Conservation (phyloP, 2,329 filamentous ascomycete species). For the Trichothecium roseum region DNA sequence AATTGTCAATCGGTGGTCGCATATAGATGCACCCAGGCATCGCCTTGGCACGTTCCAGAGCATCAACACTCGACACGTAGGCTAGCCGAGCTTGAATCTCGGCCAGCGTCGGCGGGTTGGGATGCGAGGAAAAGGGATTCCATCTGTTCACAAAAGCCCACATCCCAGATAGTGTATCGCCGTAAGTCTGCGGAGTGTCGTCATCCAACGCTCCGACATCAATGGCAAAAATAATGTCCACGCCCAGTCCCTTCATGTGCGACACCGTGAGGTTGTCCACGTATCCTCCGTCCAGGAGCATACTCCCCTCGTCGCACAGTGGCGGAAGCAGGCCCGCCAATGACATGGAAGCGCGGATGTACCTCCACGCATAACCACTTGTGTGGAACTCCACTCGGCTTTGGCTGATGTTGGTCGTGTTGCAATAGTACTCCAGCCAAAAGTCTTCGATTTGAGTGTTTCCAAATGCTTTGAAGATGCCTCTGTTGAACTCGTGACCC, state of each 20-base stretch:
- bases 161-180: conserved; percentile 86
- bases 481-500: conserved; percentile 96
- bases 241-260: conserved; percentile 91
- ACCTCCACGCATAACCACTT: conserved; percentile 94
- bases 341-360: conserved; percentile 94
- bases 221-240: conserved; percentile 88
- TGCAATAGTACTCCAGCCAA: conserved; percentile 98
- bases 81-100: conserved; percentile 93
- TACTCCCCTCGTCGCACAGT: conserved; percentile 90
- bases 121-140: conserved; percentile 84
- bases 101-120: conserved; percentile 87
- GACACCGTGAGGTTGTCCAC: conserved; percentile 94
- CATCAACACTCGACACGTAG: conserved; percentile 91
- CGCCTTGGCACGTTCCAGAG: conserved; percentile 83
- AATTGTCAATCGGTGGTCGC: conserved; percentile 86
- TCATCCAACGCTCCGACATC: conserved; percentile 92
- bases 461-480: conserved; percentile 97
- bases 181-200: conserved; percentile 81
- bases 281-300: conserved; percentile 94
- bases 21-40: conserved; percentile 91
- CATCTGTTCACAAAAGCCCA: conserved; percentile 94
- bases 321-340: conserved; percentile 86
- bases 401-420: conserved; percentile 97
- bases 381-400: conserved; percentile 88
- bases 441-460: conserved; percentile 98